Evolutionary conservation across 805 yeast species (phyloP).

Genomic region (Candida sonorensis): DNA sequence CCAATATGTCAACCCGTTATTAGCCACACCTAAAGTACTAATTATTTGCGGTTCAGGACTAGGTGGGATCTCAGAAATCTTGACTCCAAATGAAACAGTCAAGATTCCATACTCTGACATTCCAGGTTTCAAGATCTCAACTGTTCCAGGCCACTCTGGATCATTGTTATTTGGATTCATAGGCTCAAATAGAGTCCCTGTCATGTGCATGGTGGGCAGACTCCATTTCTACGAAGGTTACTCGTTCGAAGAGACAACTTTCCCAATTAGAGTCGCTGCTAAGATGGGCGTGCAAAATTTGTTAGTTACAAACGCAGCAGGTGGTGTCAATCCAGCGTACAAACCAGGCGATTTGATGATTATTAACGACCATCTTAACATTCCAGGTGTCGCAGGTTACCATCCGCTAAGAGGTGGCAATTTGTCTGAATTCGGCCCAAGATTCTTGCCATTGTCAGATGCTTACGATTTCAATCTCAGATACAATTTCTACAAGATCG

Average conservation of each 20-base stretch:
- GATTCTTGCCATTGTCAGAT: conserved; percentile 84
- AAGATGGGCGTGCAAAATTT: conserved; percentile 53
- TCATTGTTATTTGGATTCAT: conserved; percentile 71
- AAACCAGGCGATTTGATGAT: conserved; percentile 89
- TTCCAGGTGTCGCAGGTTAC: conserved; percentile 85
- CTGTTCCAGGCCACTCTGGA: conserved; percentile 90
- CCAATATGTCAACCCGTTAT: too few species aligned
- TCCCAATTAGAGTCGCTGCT: conserved; percentile 75
- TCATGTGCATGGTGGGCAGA: conserved; percentile 90
- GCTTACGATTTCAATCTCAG: conserved; percentile 79
- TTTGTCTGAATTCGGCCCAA: conserved; percentile 69
- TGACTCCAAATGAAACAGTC: conserved; percentile 35
- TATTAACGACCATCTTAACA: conserved; percentile 78
- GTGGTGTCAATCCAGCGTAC: conserved; percentile 65
- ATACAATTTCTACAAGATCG: conserved; percentile 48
- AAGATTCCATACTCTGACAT: conserved; percentile 58
- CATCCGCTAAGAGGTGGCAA: conserved; percentile 89
- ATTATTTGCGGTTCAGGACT: conserved; percentile 94
- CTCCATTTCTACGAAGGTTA: conserved; percentile 92
- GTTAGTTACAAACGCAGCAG: conserved; percentile 94
- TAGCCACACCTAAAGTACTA: conserved; percentile 49
- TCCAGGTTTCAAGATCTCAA: conserved; percentile 76
- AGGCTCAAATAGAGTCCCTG: conserved; percentile 64
- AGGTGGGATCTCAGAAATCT: conserved; percentile 68
- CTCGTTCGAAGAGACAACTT: conserved; percentile 70